Evolutionary conservation across 1,284 basidiomycete species (phyloP), one percentile per base, ranked within the genome.

Genomic region (Amylostereum areolatum): DNA sequence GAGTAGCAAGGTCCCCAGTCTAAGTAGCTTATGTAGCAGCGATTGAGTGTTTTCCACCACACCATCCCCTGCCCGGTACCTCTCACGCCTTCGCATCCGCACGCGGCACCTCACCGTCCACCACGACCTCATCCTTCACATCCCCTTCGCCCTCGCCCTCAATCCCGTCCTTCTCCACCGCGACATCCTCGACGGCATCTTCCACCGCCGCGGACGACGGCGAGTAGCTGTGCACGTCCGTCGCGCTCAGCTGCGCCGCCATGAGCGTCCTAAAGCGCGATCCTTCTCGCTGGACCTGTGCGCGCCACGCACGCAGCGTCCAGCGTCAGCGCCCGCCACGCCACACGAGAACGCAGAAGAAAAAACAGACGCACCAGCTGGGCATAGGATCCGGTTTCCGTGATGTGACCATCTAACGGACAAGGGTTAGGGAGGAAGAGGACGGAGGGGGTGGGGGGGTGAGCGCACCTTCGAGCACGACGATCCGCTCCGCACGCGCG

Each of bases 221-320:
- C n/a, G n/a, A n/a, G n/a, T n/a, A n/a, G n/a, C n/a, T n/a, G n/a
- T n/a, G n/a, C n/a, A n/a, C 62, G 8, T 61, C 68, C 2, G 77
- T 75, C 25, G 85, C 77, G 49, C 72, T 77, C 34, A 94, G 70
- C 61, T 95, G 92, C 2, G 91, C 89, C 12, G 89, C 88, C 92
- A 95, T 93, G 42, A 95, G 73, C 7, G 72, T 70, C 12, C 89
- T 76, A 74, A 95, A 95, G 42, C 90, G 73, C 42, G 89, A 92
- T 57, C 83, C 78, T 48, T 73, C 71, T 30, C 72, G 74, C 50
- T 77, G 73, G 30, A 85, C 76, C 85, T 89, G 52, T 24, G 46
- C 4, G 42, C 27, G 11, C 24, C 31, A 52, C n/a, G n/a, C n/a
- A n/a, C n/a, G 27, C 30, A 40, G 49, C 18, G 52, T 29, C 31